A percentile compares a stretch with the other conserved stretches of the same genome.
phyloP scores from a whole-genome alignment of 2,329 filamentous ascomycete species.

The Diaporthe amygdali region DNA sequence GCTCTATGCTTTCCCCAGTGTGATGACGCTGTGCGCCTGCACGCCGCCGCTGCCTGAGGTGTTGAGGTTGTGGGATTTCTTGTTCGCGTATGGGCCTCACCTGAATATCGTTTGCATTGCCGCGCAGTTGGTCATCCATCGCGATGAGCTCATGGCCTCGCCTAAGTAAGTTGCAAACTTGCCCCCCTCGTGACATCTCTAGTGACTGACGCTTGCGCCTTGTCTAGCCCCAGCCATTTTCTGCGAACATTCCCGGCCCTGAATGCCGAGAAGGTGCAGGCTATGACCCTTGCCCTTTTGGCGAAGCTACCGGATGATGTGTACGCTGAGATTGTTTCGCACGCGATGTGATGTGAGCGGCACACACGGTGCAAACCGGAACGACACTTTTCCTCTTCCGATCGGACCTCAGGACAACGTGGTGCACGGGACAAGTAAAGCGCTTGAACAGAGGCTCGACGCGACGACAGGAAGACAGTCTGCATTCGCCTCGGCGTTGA shows the following conservation, averaged over 20 bases:
- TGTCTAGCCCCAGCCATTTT: constrained; percentile 82
- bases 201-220: not conserved
- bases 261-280: constrained; percentile 83
- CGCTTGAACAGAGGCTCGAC: not conserved
- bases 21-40: constrained; percentile 92
- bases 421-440: not conserved
- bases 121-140: constrained; percentile 87
- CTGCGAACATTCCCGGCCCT: constrained; percentile 86
- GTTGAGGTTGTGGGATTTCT: constrained; percentile 91
- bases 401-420: not conserved
- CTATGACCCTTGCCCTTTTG: constrained; percentile 83
- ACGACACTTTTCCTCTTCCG: not conserved
- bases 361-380: not conserved
- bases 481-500: not conserved
- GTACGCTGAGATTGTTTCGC: constrained; percentile 86
- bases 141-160: constrained; percentile 82
- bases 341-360: constrained; percentile 70
- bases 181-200: not conserved
- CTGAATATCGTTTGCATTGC: constrained; percentile 97
- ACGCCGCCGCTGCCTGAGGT: constrained; percentile 95
- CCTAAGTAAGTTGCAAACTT: constrained; percentile 66
- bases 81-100: constrained; percentile 95
- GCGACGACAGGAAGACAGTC: not conserved
- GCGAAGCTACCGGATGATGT: constrained; percentile 89
- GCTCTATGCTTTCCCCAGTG: constrained; percentile 95